Evolutionary conservation across 371 early-diverging fungal species (phyloP), one percentile per base, ranked within the genome.

Genomic region (Actinomortierella ambigua): DNA sequence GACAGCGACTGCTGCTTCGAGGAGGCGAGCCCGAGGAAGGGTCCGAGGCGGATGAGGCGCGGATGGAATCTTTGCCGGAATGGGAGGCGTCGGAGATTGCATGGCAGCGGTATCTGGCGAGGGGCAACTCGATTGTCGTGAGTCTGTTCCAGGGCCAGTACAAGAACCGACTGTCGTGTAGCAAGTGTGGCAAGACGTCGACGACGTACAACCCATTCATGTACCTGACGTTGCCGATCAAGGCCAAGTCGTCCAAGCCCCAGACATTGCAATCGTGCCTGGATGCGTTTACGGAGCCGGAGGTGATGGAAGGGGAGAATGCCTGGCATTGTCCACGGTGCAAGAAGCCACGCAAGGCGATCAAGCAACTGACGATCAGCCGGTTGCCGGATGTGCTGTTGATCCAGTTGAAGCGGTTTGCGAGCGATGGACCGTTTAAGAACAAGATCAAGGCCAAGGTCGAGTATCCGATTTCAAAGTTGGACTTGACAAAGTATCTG

Each of bases 351-450:
- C 85, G 96, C 17, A 77, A 82, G 20, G 86, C 96, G 0, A 86
- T 81, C 23, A 98, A 98, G 68, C 79, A 80, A 15, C 61, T 96
- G 53, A 85, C 88, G 8, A 77, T 98, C 5, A 87, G 93, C 2
- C 81, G 87, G 34, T 78, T 98, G 23, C 99, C 99, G 0, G 85
- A 89, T 56, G 90, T 98, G 8, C 69, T 98, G 18, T 65, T 98
- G 41, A 87, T 98, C 44, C 96, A 97, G 59, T 65, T 98, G 63
- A 98, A 97, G 69, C 85, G 98, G 20, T 98, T 98, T 60, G 93
- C 90, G n/a, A 93, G 81, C 56, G 86, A 94, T 55, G 98, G 98
- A 0, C 95, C 93, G 7, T 97, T 97, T 71, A 85, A 92, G 47
- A 88, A 97, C 75, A 98, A 97, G 69, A 70, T 98, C 44, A 95